Percentiles rank a stretch among this genome's conserved stretches.
Evolutionary conservation across 768 basidiomycete species (phyloP).

Genomic region (Pleurotus sapidus): DNA sequence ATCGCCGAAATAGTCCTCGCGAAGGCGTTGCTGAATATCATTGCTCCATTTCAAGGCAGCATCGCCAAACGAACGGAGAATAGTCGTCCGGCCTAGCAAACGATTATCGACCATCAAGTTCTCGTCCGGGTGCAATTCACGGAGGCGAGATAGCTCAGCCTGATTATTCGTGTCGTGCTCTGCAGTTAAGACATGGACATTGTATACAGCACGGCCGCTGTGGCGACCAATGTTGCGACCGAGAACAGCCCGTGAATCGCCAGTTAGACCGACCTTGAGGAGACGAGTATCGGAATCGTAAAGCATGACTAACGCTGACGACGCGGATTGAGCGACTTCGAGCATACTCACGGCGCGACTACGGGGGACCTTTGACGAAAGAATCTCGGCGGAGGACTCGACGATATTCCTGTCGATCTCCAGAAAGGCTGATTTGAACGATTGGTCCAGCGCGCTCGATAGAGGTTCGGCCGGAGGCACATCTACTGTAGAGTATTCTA

Average conservation of each 20-base stretch:
- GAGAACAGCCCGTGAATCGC: conserved; percentile 40
- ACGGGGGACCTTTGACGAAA: conserved; percentile 18
- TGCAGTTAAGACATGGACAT: conserved; percentile 34
- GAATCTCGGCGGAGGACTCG: conserved; percentile 19
- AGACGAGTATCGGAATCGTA: conserved; percentile 32
- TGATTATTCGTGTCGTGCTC: conserved; percentile 35
- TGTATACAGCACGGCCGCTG: conserved; percentile 28
- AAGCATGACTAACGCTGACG: conserved; percentile 29
- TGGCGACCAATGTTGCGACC: conserved; percentile 25
- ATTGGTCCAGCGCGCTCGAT: conserved; percentile 19
- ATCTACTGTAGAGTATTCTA: conserved; percentile 4
- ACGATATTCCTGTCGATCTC: conserved; percentile 31
- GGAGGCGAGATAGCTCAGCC: conserved; percentile 27
- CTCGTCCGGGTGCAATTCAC: conserved; percentile 27
- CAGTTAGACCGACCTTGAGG: conserved; percentile 35
- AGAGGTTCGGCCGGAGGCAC: conserved; percentile 9
- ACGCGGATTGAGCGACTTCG: conserved; percentile 27
- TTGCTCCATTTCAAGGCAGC: conserved; percentile 39
- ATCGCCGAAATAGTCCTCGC: conserved; percentile 32
- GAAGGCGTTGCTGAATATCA: conserved; percentile 33
- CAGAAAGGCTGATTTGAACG: conserved; percentile 27
- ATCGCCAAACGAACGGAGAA: conserved; percentile 41
- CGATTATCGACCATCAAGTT: conserved; percentile 24
- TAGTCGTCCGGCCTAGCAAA: conserved; percentile 4
- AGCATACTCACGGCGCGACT: conserved; percentile 20